Evolutionary conservation across 768 basidiomycete genomes (phyloP).

Genomic region (Galerina marginata): DNA sequence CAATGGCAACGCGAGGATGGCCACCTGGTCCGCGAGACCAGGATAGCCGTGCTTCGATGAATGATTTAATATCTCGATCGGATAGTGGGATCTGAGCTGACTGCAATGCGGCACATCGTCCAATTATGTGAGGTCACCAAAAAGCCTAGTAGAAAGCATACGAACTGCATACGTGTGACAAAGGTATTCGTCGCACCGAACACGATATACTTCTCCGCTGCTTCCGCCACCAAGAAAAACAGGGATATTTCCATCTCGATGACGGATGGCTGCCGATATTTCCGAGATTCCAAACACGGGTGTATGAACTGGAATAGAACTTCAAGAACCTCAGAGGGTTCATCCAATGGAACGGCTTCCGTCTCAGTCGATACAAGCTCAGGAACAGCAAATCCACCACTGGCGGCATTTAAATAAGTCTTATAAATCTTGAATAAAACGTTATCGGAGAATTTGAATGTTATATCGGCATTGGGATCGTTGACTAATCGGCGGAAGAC

Average conservation of each 20-base stretch:
- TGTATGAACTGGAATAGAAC: slow-evolving; percentile 20
- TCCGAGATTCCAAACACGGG: neutral
- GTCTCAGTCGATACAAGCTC: neutral
- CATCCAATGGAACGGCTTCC: slow-evolving; percentile 5
- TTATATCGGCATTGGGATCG: slow-evolving; percentile 13
- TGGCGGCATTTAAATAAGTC: slow-evolving; percentile 6
- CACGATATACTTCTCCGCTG: slow-evolving; percentile 31
- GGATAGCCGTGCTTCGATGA: slow-evolving; percentile 9
- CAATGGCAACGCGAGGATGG: neutral
- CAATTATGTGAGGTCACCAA: too few species aligned
- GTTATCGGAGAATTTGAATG: slow-evolving; percentile 16
- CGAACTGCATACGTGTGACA: slow-evolving; percentile 20
- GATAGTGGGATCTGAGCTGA: neutral
- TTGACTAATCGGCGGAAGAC: neutral
- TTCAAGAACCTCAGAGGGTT: slow-evolving; percentile 10
- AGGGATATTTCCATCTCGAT: slow-evolving; percentile 2
- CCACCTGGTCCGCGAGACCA: neutral
- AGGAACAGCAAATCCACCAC: slow-evolving; percentile 5
- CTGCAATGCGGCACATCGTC: neutral
- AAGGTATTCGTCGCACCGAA: slow-evolving; percentile 29
- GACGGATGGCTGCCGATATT: slow-evolving; percentile 9
- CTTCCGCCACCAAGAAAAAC: slow-evolving; percentile 24
- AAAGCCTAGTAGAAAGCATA: too few species aligned
- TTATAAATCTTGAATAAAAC: slow-evolving; percentile 12
- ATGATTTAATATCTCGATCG: slow-evolving; percentile 10